Evolutionary conservation across 208 protist genomes (phyloP), one percentile per base, ranked within the genome.

Genomic region (Jaenimonas drosophilae): DNA sequence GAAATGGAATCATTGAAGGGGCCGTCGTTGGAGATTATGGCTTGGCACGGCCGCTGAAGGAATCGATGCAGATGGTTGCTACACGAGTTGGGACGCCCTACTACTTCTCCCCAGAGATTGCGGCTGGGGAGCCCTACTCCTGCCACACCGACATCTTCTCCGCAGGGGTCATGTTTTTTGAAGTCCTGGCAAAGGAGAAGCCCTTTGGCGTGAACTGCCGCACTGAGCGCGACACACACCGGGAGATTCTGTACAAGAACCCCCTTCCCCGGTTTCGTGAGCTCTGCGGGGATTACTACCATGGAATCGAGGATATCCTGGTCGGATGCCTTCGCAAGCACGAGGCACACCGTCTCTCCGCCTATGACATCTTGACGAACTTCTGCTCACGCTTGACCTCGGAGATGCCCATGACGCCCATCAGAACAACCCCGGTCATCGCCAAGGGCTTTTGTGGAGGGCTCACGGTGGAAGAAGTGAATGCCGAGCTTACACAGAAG

Each of bases 71-170:
- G 23, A 33, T 88, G 33, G 77, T 76, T 0, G 63, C 54, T 23
- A 92, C 84, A 19, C 74, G 86, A 0, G 80, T 96, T 20, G 91
- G 88, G 20, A 91, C 87, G 30, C 88, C 91, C 17, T 90, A 81
- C 40, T 97, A 96, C 75, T 78, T 92, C 56, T 90, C 86, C 0
- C 95, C 95, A 0, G 90, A 98, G 54, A 85, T 98, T 24, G 88
- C 82, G 16, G 52, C 71, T 0, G 75, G 82, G 6, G 79, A 90
- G 48, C 29, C 74, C 26, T 98, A 97, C 73, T 93, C 70, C 44
- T 61, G 70, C 25, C 96, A 95, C 54, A 87, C 75, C 4, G 95
- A 98, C 65, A 80, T 97, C 14, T 98, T 96, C 65, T 85, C 88
- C 7, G 68, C 94, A 0, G 90, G 90, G 2, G 71, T 63, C 7